Evolutionary conservation across 768 basidiomycete genomes (phyloP).

Genomic region (Leccinum pellstonianum): DNA sequence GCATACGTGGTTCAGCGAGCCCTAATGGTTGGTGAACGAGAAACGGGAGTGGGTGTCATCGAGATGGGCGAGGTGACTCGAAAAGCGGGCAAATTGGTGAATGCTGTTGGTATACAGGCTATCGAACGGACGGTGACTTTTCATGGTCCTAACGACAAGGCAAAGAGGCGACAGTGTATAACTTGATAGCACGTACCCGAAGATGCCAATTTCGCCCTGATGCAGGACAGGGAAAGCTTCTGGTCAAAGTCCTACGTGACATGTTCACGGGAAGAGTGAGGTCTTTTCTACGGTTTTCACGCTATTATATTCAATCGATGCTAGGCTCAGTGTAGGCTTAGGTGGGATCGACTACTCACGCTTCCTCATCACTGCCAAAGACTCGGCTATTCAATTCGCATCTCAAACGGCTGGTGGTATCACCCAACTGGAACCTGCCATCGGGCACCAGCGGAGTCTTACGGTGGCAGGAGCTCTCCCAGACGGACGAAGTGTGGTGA

Average conservation of each 20-base stretch:
- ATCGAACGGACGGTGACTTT: conserved; percentile 46
- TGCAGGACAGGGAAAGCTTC: conserved; percentile 63
- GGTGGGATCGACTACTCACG: conserved; percentile 37
- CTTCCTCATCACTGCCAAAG: conserved; percentile 38
- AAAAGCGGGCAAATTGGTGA: conserved; percentile 58
- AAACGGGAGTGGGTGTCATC: conserved; percentile 80
- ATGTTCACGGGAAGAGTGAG: conserved; percentile 58
- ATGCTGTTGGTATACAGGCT: conserved; percentile 74
- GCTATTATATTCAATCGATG: conserved; percentile 1
- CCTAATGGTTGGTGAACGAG: conserved; percentile 60
- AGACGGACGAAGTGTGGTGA: conserved; percentile 25
- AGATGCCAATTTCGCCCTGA: conserved; percentile 47
- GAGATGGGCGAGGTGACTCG: conserved; percentile 60
- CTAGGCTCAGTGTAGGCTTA: conserved; percentile 58
- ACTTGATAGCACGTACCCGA: conserved; percentile 49
- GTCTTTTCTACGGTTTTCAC: neutral
- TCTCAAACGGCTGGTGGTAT: conserved; percentile 23
- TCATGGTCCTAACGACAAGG: neutral
- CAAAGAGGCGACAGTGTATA: conserved; percentile 1
- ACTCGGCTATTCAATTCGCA: conserved; percentile 19
- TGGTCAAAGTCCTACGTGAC: conserved; percentile 68
- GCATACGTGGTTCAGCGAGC: conserved; percentile 84
- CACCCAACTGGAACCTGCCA: conserved; percentile 25
- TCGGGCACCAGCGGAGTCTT: conserved; percentile 29
- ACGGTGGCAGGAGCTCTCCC: conserved; percentile 23